Conservation (phyloP, 495 filamentous ascomycete genomes). For the Neurospora sublineolata region DNA sequence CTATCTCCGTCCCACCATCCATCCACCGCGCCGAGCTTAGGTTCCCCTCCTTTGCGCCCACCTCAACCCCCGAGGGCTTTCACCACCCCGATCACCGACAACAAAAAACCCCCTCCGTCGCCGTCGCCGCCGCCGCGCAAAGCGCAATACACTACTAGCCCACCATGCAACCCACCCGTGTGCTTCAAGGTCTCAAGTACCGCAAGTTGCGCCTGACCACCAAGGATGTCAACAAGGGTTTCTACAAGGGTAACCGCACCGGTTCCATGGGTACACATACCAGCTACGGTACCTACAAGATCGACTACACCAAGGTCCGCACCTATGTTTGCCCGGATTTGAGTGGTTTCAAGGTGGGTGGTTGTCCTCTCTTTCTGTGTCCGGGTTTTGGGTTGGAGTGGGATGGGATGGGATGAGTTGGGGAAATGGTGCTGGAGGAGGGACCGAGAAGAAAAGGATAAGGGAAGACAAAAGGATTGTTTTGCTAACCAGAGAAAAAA, state of each 20-base stretch:
- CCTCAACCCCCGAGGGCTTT: not conserved
- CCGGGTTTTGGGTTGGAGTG: not conserved
- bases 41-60: not conserved
- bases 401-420: not conserved
- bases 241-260: slow-evolving; percentile 89
- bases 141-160: not conserved
- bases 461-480: not conserved
- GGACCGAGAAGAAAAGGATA: not conserved
- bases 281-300: slow-evolving; percentile 69
- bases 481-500: slow-evolving; percentile 5
- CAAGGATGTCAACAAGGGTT: slow-evolving; percentile 84
- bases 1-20: not conserved
- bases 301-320: slow-evolving; percentile 78
- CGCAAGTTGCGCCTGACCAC: slow-evolving; percentile 70
- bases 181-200: slow-evolving; percentile 48
- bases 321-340: slow-evolving; percentile 76
- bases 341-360: slow-evolving; percentile 56
- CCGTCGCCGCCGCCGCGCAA: not conserved
- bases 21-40: not conserved
- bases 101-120: not conserved
- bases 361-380: not conserved
- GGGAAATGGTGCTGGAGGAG: not conserved
- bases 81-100: not conserved
- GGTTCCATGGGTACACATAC: slow-evolving; percentile 81
- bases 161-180: slow-evolving; percentile 56